Conservation (phyloP, 768 basidiomycete genomes). For the Phylloporus sp. region DNA sequence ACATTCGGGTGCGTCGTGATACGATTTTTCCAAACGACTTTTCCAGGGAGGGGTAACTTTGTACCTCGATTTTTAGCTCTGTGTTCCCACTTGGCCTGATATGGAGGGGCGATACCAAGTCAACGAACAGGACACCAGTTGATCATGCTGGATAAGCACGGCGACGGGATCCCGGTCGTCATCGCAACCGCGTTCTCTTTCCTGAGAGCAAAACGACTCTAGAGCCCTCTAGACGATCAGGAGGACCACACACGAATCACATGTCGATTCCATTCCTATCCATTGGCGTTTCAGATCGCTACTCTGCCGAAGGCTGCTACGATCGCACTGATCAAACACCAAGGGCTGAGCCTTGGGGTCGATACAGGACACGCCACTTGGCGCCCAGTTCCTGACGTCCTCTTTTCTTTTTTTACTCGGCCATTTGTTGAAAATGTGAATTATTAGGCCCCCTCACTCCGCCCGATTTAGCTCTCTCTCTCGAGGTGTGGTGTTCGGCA, state of each 20-base stretch:
- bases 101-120: background rate
- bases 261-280: background rate
- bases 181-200: slow-evolving; percentile 19
- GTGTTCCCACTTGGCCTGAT: slow-evolving; percentile 2
- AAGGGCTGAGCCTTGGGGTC: too few relatives aligned
- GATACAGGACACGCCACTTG: background rate
- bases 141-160: slow-evolving; percentile 33
- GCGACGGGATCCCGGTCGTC: slow-evolving; percentile 27
- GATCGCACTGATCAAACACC: too few relatives aligned
- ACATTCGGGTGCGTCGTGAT: slow-evolving; percentile 3
- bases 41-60: slow-evolving; percentile 13
- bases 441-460: too few relatives aligned
- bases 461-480: background rate
- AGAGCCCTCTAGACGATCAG: too few relatives aligned
- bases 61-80: slow-evolving; percentile 14
- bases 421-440: too few relatives aligned
- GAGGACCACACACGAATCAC: background rate
- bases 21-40: slow-evolving; percentile 8
- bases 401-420: too few relatives aligned
- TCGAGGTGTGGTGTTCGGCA: background rate
- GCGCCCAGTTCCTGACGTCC: background rate
- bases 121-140: slow-evolving; percentile 14
- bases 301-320: background rate
- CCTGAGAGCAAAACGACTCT: too few relatives aligned
- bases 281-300: slow-evolving; percentile 9